Conservation (phyloP, 306 rosid species). For the apple (Malus domestica) region DNA sequence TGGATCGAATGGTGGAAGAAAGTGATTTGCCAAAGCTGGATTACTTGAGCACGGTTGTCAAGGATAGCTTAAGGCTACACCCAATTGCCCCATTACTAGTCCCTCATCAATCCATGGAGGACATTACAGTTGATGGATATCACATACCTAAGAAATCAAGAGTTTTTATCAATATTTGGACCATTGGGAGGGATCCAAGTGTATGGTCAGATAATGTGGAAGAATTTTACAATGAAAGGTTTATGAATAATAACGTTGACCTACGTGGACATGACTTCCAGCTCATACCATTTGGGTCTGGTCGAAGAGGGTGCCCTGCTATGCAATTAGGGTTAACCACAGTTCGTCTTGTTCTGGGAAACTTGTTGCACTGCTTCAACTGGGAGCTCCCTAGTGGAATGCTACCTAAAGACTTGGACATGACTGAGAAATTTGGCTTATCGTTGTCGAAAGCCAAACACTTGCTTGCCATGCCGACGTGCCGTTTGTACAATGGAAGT, state of each 20-base stretch:
- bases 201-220: background rate
- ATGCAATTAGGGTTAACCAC: background rate
- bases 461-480: background rate
- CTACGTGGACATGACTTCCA: background rate
- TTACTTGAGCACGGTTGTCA: constrained; percentile 32
- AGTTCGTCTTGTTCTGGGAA: background rate
- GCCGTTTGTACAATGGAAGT: background rate
- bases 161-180: constrained; percentile 21
- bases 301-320: background rate
- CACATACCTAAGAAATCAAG: constrained; percentile 12
- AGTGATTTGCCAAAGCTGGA: constrained; percentile 17
- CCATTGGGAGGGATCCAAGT: constrained; percentile 22
- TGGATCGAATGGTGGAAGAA: constrained; percentile 30
- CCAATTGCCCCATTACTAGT: constrained; percentile 19
- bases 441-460: background rate
- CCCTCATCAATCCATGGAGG: constrained; percentile 9
- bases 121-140: constrained; percentile 6
- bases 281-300: constrained; percentile 25
- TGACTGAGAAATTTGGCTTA: background rate
- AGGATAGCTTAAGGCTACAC: constrained; percentile 33
- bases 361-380: background rate
- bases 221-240: background rate
- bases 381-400: background rate
- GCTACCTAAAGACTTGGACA: background rate
- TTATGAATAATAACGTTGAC: background rate